phyloP scores from a whole-genome alignment of 2,329 filamentous ascomycete species.

The Aspergillus eucalypticola region DNA sequence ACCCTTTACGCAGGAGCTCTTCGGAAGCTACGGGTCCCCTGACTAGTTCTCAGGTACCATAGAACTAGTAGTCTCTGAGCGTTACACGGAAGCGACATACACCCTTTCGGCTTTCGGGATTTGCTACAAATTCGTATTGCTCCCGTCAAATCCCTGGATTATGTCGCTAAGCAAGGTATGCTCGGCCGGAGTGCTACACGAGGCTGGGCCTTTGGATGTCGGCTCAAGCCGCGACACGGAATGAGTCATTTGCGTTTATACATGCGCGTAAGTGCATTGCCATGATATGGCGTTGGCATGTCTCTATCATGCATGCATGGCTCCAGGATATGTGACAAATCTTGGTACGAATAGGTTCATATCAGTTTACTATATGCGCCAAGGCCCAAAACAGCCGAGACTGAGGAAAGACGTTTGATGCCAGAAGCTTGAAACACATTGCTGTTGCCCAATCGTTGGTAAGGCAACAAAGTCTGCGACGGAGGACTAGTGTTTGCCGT shows the following conservation, averaged over 20 bases:
- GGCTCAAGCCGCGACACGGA: not conserved
- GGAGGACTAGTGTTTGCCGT: too few relatives aligned
- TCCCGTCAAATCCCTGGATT: not conserved
- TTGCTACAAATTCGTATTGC: not conserved
- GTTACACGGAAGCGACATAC: not conserved
- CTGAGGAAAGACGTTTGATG: not conserved
- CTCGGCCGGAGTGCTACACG: not conserved
- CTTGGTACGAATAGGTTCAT: not conserved
- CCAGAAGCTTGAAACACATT: too few relatives aligned
- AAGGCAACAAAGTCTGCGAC: too few relatives aligned
- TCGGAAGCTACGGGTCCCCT: not conserved
- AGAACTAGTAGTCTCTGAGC: not conserved
- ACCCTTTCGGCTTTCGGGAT: not conserved
- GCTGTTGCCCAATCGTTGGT: too few relatives aligned
- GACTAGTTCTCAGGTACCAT: not conserved
- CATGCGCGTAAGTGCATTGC: not conserved
- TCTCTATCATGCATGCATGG: not conserved
- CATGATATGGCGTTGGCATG: not conserved
- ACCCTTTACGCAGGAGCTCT: not conserved
- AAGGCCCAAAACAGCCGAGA: too few relatives aligned
- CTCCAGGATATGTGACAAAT: not conserved
- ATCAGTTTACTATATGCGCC: not conserved
- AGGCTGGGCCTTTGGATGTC: not conserved
- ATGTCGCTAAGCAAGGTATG: not conserved
- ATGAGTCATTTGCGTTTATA: conserved; percentile 1